Evolutionary conservation across 805 yeast genomes (phyloP), one percentile per base, ranked within the genome.

Genomic region (Ogataea populi-albae): DNA sequence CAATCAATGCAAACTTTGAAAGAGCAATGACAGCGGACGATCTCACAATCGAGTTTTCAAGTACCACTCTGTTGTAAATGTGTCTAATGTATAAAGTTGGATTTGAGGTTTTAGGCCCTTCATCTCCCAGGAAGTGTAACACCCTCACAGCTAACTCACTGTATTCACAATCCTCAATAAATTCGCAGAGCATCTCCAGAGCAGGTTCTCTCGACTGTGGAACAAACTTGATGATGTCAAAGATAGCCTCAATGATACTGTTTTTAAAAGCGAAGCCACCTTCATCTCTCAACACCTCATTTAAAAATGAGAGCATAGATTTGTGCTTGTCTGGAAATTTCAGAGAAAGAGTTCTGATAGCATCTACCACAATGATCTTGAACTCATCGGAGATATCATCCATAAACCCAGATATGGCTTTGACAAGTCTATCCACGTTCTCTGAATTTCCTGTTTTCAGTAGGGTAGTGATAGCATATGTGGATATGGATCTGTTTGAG

Each of bases 141-240:
- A 93, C 81, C 57, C 98, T 78, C n/a, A 89, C 95, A 18, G 94
- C 78, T 43, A 93, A 77, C 64, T 88, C 96, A 20, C 96, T 85
- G 66, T 74, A 91, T 66, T 93, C 98, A 67, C 98, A 93, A 69
- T 93, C 98, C 65, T 93, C 98, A 53, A 93, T 93, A 57, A 88
- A 89, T 63, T 93, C 98, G 71, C 98, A 88, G 52, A 93, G 72
- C 61, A 82, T 82, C 65, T 85, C 87, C 54, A 93, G 69, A 16
- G 96, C 95, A 32, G 75, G 62, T 50, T 85, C 93, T 54, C 86
- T 77, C 10, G 94, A 86, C 45, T 71, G 79, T 15, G 96, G 95
- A 41, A 87, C 80, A 55, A 82, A 87, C 49, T 83, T 81, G 50
- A 93, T 86, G 62, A 93, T 73, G 60, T 91, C 98, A 49, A 89